These are phyloP conservation scores for Aspergillus bombycis DNA, from an alignment of 2,329 filamentous ascomycete genomes.

Conservation along the genomic window DNA sequence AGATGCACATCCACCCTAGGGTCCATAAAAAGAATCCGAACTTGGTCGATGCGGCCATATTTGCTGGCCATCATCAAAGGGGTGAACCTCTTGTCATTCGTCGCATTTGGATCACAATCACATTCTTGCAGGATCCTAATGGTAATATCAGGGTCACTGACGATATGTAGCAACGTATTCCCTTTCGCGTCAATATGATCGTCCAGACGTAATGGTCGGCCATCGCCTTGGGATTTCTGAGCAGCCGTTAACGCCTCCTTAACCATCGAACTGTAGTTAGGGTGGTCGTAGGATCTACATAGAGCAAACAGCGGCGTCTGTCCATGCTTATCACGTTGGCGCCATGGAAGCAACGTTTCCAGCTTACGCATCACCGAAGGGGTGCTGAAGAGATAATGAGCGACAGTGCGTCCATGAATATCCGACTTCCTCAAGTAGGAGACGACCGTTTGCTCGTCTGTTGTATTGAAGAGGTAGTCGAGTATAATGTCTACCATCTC, in stretches of 20 bases:
- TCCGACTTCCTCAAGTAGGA: conserved; percentile 78
- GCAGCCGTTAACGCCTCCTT: conserved; percentile 77
- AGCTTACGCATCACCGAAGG: conserved; percentile 78
- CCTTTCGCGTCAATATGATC: conserved; percentile 91
- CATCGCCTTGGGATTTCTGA: conserved; percentile 73
- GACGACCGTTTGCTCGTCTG: conserved; percentile 59
- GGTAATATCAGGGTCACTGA: conserved; percentile 81
- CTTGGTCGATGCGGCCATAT: conserved; percentile 92
- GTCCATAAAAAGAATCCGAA: conserved; percentile 84
- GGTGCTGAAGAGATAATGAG: conserved; percentile 95
- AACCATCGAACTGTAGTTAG: conserved; percentile 85
- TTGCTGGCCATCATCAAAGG: conserved; percentile 98
- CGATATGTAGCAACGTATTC: conserved; percentile 93
- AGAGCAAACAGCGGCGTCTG: conserved; percentile 97
- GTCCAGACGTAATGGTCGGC: conserved; percentile 80
- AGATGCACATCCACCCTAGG: conserved; percentile 82
- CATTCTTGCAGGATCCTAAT: conserved; percentile 76
- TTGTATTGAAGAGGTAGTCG: conserved; percentile 65
- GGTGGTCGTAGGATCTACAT: conserved; percentile 92
- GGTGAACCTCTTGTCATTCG: conserved; percentile 93
- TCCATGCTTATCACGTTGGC: conserved; percentile 89
- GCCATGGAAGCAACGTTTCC: conserved; percentile 81
- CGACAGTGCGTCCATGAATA: conserved; percentile 81
- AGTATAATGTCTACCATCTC: conserved; percentile 77
- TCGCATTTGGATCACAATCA: conserved; percentile 94